A percentile compares a stretch with the other conserved stretches of the same genome.
Evolutionary conservation across 2,329 filamentous ascomycete genomes (phyloP).

Genomic region (Xylaria sp.): DNA sequence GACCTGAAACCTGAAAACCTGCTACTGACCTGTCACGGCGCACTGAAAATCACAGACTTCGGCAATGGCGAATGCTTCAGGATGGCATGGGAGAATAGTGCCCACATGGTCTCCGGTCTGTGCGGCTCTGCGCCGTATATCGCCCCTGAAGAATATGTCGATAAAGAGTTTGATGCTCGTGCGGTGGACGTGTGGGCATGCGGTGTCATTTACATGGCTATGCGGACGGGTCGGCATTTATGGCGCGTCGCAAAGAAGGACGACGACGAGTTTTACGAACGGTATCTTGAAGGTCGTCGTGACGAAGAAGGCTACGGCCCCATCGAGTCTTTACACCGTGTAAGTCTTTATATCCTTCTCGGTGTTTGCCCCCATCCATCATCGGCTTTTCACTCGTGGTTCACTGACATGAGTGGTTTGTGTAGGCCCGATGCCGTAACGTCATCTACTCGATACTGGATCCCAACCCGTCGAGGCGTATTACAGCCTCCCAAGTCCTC

Average conservation of each 20-base stretch:
- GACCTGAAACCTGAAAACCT: slow-evolving; percentile 98
- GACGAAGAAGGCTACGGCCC: slow-evolving; percentile 96
- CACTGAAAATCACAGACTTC: slow-evolving; percentile 97
- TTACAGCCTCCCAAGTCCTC: slow-evolving; percentile 94
- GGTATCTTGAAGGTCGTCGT: slow-evolving; percentile 90
- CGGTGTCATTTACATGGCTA: slow-evolving; percentile 99
- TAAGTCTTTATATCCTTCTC: slow-evolving; percentile 61
- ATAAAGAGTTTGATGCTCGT: slow-evolving; percentile 94
- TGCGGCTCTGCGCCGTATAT: slow-evolving; percentile 98
- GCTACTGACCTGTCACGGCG: slow-evolving; percentile 89
- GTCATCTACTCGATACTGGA: slow-evolving; percentile 99
- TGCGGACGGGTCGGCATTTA: slow-evolving; percentile 93
- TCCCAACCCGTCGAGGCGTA: slow-evolving; percentile 89
- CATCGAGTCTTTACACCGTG: slow-evolving; percentile 93
- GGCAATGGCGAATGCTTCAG: slow-evolving; percentile 99
- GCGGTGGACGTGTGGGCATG: slow-evolving; percentile 99
- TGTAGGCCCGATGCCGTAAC: slow-evolving; percentile 92
- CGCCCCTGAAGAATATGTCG: slow-evolving; percentile 93
- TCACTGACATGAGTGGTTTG: slow-evolving; percentile 39
- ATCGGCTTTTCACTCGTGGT: slow-evolving; percentile 13
- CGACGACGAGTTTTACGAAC: slow-evolving; percentile 96
- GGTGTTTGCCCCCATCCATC: neutral
- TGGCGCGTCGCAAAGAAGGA: slow-evolving; percentile 98
- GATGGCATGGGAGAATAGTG: slow-evolving; percentile 99
- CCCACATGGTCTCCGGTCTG: slow-evolving; percentile 96